phyloP scores from a whole-genome alignment of 2,329 filamentous ascomycete species.

The Ambrosiella beaveri region DNA sequence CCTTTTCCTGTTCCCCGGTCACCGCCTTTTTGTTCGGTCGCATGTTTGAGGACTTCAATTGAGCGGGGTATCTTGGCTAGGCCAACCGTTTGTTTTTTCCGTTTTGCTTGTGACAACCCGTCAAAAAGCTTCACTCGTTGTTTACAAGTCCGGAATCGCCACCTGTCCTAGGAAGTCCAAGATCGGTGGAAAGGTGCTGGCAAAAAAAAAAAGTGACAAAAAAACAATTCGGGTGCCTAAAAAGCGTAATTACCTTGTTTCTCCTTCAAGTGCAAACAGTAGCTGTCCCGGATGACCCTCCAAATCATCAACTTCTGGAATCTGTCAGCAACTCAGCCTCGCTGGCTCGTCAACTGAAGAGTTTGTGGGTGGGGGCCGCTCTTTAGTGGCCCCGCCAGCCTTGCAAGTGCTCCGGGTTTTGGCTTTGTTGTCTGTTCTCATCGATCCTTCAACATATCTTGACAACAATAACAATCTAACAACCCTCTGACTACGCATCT shows the following conservation, averaged over 20 bases:
- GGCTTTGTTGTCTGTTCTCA: neutral
- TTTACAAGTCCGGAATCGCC: no score
- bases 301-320: neutral
- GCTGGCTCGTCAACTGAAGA: neutral
- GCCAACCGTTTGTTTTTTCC: neutral
- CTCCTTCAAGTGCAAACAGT: neutral
- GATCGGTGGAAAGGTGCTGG: no score
- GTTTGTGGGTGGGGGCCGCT: neutral
- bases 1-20: conserved; percentile 9
- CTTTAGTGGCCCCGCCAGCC: neutral
- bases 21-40: conserved; percentile 18
- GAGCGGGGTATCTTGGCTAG: no score
- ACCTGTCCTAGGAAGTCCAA: no score
- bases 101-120: neutral
- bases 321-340: neutral
- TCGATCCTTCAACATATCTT: neutral
- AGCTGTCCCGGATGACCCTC: neutral
- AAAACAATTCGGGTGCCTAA: no score
- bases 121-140: no score
- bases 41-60: conserved; percentile 3
- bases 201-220: no score
- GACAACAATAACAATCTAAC: neutral
- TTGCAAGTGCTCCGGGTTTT: neutral
- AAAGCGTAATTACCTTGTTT: no score
- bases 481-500: neutral